Conservation (phyloP, 371 early-diverging fungal genomes). For the Dichotomocladium elegans region DNA sequence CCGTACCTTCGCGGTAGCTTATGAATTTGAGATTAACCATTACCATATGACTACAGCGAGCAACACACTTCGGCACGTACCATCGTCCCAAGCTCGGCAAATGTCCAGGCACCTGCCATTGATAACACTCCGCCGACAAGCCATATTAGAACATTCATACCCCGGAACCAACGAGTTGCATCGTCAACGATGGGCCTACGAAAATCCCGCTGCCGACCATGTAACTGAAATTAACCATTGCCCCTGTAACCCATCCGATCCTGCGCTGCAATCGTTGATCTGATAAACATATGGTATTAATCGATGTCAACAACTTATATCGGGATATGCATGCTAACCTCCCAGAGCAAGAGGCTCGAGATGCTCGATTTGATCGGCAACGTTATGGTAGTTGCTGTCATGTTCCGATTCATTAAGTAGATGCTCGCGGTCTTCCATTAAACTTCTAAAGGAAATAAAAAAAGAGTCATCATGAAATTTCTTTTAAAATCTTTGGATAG, state of each 20-base stretch:
- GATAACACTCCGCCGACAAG: constrained; percentile 29
- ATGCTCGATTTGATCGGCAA: constrained; percentile 21
- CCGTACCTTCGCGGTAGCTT: constrained; percentile 37
- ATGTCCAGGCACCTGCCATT: constrained; percentile 32
- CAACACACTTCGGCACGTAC: constrained; percentile 10
- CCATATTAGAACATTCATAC: constrained; percentile 40
- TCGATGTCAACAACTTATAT: neutral
- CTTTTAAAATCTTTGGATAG: too few species aligned
- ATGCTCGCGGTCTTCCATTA: neutral
- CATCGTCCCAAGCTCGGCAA: constrained; percentile 46
- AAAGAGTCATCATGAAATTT: too few species aligned
- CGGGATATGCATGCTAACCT: constrained; percentile 12
- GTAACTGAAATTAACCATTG: constrained; percentile 41
- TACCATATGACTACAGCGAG: neutral
- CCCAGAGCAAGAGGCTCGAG: constrained; percentile 38
- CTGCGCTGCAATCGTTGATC: constrained; percentile 39
- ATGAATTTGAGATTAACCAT: neutral
- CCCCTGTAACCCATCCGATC: constrained; percentile 38
- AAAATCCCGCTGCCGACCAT: constrained; percentile 45
- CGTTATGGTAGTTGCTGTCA: neutral
- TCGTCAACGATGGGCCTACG: constrained; percentile 33
- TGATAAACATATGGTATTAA: constrained; percentile 1
- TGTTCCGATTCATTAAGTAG: neutral
- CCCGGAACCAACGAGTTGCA: constrained; percentile 37
- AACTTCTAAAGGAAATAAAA: neutral